Evolutionary conservation across 2,329 filamentous ascomycete species (phyloP), one percentile per base, ranked within the genome.

Genomic region (Rutstroemia sp.): DNA sequence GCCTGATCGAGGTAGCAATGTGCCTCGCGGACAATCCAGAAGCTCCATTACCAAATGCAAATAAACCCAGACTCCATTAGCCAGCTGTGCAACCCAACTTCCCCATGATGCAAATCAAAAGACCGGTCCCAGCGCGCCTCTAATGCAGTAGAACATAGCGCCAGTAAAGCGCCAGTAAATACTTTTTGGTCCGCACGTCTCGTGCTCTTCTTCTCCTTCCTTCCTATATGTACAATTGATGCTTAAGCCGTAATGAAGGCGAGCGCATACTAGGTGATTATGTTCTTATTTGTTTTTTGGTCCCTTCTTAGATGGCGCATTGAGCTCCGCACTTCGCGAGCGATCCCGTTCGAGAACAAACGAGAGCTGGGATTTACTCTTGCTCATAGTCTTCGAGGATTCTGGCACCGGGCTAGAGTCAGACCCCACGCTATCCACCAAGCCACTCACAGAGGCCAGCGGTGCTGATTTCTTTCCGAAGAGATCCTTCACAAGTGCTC

Each of bases 341-440:
- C 75, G 78, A 59, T 80, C 79, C 38, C 77, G 75, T 61, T 82
- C 78, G 19, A 84, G 71, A 1, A 85, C 71, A 4, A 84, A 69
- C 9, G 77, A 78, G 27, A 85, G 71, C 65, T 84, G 80, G 62
- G 81, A 84, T 67, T 78, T 82, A n/a, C 80, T 79, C 57, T 80
- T 73, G n/a, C 74, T 79, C 49, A 84, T 70, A 72, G 14, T 69
- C 69, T 25, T 75, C 69, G 14, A 73, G 8, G 58, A 21, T 14
- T 57, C 57, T 2, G 58, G 27, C n/a, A 17, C 39, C 16, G 39
- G 7, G 39, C n/a, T 42, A n/a, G 39, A 7, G 2, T 42, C 39
- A 8, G 19, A 14, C 14, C 16, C 44, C 8, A 36, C 30, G 10
- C 57, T 19, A 21, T 54, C 38, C 44, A 50, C 34, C 34, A 57